Percentiles rank a stretch among this genome's conserved stretches.
Evolutionary conservation across 2,329 filamentous ascomycete species (phyloP).

Genomic region (Verruconis gallopava): DNA sequence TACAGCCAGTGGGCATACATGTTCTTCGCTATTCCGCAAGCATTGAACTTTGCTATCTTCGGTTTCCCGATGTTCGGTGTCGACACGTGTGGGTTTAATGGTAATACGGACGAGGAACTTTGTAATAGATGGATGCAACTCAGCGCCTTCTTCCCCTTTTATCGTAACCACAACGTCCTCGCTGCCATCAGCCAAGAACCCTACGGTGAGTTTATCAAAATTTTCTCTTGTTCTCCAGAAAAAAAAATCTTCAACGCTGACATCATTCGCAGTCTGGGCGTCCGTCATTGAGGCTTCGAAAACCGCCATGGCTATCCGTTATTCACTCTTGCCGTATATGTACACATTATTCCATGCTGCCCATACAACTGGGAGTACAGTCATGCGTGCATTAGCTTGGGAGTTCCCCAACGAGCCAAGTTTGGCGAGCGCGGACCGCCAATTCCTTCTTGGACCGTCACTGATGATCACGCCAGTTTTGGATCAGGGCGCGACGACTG

Average conservation of each 20-base stretch:
- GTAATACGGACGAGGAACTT: slow-evolving; percentile 53
- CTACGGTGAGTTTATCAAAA: slow-evolving; percentile 33
- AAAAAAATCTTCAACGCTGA: not conserved
- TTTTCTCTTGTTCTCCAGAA: no score
- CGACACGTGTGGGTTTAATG: slow-evolving; percentile 18
- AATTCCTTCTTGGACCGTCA: slow-evolving; percentile 59
- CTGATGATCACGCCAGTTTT: slow-evolving; percentile 53
- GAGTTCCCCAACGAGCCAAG: slow-evolving; percentile 62
- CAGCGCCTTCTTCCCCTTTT: slow-evolving; percentile 64
- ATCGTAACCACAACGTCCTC: slow-evolving; percentile 53
- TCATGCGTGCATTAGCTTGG: slow-evolving; percentile 54
- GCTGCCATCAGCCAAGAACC: slow-evolving; percentile 54
- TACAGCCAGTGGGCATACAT: slow-evolving; percentile 57
- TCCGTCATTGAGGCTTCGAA: slow-evolving; percentile 52
- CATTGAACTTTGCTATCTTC: slow-evolving; percentile 60
- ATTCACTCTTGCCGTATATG: slow-evolving; percentile 58
- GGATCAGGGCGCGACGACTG: slow-evolving; percentile 45
- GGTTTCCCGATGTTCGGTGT: slow-evolving; percentile 64
- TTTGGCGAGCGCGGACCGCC: slow-evolving; percentile 52
- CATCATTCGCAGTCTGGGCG: slow-evolving; percentile 34
- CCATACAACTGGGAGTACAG: slow-evolving; percentile 51
- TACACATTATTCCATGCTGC: slow-evolving; percentile 61
- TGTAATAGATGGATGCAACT: slow-evolving; percentile 65
- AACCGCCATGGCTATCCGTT: slow-evolving; percentile 56
- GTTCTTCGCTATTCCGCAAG: slow-evolving; percentile 66